These are phyloP conservation scores for Solanum pimpinellifolium DNA, from an alignment of 257 asterid species.

Conservation along the genomic window DNA sequence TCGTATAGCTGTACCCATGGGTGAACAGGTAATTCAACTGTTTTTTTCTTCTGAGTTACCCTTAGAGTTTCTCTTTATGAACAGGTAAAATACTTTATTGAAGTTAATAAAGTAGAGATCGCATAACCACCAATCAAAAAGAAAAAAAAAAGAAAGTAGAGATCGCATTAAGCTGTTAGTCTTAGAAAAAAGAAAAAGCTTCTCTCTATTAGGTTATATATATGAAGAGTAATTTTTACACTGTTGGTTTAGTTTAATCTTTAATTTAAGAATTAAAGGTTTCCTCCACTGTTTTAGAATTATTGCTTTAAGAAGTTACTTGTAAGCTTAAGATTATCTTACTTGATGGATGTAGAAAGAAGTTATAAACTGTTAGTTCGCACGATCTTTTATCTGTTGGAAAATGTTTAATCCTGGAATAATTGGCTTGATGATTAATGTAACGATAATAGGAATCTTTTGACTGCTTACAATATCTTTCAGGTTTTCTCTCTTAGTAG, in stretches of 20 bases:
- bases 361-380: neutral
- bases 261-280: neutral
- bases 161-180: neutral
- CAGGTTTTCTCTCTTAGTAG: neutral
- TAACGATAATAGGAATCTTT: neutral
- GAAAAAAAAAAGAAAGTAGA: neutral
- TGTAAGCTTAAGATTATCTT: neutral
- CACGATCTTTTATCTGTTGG: neutral
- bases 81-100: neutral
- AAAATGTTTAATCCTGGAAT: neutral
- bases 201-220: neutral
- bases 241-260: neutral
- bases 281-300: neutral
- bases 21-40: slow-evolving; percentile 55
- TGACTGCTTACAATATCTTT: neutral
- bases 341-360: neutral
- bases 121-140: neutral
- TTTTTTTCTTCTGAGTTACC: neutral
- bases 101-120: neutral
- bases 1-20: slow-evolving; percentile 83
- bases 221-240: neutral
- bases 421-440: neutral
- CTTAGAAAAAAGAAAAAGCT: neutral
- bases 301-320: neutral
- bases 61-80: neutral